A percentile compares a stretch with the other conserved stretches of the same genome.
phyloP scores from a whole-genome alignment of 306 rosid genomes.

The Fagus sylvatica region DNA sequence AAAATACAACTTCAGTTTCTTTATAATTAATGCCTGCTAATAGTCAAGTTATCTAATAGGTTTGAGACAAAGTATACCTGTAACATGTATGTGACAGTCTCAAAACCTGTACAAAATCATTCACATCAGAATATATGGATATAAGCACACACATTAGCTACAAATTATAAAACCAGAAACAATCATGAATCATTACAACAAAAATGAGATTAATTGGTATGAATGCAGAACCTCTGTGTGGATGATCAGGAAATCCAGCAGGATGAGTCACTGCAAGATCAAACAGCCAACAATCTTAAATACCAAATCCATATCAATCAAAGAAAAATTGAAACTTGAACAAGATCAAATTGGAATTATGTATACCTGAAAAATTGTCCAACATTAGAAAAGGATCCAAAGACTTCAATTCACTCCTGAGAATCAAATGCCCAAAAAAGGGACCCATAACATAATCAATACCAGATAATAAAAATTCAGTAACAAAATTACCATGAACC shows the following conservation, averaged over 20 bases:
- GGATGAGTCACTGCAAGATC: constrained; percentile 52
- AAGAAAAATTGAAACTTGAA: neutral
- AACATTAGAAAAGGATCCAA: constrained; percentile 67
- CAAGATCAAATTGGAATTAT: neutral
- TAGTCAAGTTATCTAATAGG: neutral
- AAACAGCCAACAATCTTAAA: neutral
- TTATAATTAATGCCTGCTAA: neutral
- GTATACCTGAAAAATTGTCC: constrained; percentile 56
- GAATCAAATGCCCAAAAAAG: constrained; percentile 1
- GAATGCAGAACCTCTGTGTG: constrained; percentile 55
- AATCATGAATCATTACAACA: neutral
- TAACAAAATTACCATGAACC: neutral
- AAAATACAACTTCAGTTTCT: neutral
- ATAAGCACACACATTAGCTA: neutral
- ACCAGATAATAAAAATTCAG: constrained; percentile 4
- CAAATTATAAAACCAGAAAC: neutral
- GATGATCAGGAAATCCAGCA: constrained; percentile 73
- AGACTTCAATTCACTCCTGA: constrained; percentile 47
- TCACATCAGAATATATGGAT: neutral
- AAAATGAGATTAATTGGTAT: neutral
- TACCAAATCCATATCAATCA: neutral
- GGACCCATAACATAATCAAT: constrained; percentile 5
- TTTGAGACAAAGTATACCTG: constrained; percentile 41
- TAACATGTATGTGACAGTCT: constrained; percentile 76
- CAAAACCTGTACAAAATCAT: constrained; percentile 52